Evolutionary conservation across 225 moss, liverwort and hornwort species (phyloP).

Genomic region (Sphagnum tenellum): DNA sequence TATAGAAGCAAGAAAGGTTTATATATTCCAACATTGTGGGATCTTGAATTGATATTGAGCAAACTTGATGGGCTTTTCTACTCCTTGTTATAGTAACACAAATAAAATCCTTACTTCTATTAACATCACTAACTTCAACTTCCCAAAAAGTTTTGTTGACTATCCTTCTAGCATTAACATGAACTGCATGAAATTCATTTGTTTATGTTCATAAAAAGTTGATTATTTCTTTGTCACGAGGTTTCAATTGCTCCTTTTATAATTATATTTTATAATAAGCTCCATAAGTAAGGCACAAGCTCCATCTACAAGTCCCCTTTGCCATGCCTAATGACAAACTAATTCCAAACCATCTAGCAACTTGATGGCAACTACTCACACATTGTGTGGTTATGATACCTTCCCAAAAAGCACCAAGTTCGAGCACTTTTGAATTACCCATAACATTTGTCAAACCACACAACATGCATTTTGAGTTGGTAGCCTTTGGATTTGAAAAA

Average conservation of each 20-base stretch:
- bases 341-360: not conserved
- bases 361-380: not conserved
- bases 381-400: not conserved
- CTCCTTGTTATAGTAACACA: not conserved
- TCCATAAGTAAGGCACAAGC: not conserved
- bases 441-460: not conserved
- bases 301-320: not conserved
- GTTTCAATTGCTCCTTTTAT: not conserved
- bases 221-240: not conserved
- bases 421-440: not conserved
- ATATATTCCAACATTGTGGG: not conserved
- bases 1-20: not conserved
- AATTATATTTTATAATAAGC: not conserved
- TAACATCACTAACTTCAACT: not conserved
- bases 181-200: not conserved
- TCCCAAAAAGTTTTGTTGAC: not conserved
- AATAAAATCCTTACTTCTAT: not conserved
- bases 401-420: not conserved
- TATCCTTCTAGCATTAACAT: not conserved
- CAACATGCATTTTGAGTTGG: not conserved
- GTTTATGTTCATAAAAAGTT: not conserved
- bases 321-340: not conserved
- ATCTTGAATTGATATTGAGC: not conserved
- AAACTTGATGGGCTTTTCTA: not conserved
- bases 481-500: not conserved